These are phyloP conservation scores for Cyberlindnera maritima DNA, from an alignment of 805 yeast genomes.

Conservation along the genomic window DNA sequence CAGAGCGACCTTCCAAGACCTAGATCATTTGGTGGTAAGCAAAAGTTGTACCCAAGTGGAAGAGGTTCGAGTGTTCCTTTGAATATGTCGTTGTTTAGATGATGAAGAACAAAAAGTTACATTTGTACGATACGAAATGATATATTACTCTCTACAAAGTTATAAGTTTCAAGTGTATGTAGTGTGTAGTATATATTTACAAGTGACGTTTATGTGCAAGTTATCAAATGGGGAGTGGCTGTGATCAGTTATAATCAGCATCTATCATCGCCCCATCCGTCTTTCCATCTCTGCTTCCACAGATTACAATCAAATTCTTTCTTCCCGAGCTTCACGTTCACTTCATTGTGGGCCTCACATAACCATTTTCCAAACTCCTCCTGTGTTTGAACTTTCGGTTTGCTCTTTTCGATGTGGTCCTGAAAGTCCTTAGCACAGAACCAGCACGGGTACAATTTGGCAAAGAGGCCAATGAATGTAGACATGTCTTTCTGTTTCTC, in stretches of 20 bases:
- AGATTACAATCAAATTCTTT: slow-evolving; percentile 80
- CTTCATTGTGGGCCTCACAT: slow-evolving; percentile 93
- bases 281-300: slow-evolving; percentile 94
- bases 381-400: slow-evolving; percentile 59
- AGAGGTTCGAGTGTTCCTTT: slow-evolving; percentile 57
- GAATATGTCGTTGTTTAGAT: slow-evolving; percentile 13
- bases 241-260: slow-evolving; percentile 10
- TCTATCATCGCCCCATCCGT: slow-evolving; percentile 69
- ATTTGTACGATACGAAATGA: not conserved
- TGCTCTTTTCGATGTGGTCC: slow-evolving; percentile 46
- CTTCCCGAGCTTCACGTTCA: slow-evolving; percentile 84
- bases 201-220: not conserved
- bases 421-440: slow-evolving; percentile 87
- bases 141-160: not conserved
- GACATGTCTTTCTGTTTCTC: slow-evolving; percentile 69
- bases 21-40: slow-evolving; percentile 66
- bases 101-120: not conserved
- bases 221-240: too few species aligned
- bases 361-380: slow-evolving; percentile 88
- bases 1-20: slow-evolving; percentile 79
- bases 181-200: not conserved
- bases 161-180: not conserved
- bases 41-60: slow-evolving; percentile 91
- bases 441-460: slow-evolving; percentile 90
- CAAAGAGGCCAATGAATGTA: slow-evolving; percentile 65